Evolutionary conservation across 768 basidiomycete genomes (phyloP), one percentile per base, ranked within the genome.

Genomic region (Fomitopsis serialis): DNA sequence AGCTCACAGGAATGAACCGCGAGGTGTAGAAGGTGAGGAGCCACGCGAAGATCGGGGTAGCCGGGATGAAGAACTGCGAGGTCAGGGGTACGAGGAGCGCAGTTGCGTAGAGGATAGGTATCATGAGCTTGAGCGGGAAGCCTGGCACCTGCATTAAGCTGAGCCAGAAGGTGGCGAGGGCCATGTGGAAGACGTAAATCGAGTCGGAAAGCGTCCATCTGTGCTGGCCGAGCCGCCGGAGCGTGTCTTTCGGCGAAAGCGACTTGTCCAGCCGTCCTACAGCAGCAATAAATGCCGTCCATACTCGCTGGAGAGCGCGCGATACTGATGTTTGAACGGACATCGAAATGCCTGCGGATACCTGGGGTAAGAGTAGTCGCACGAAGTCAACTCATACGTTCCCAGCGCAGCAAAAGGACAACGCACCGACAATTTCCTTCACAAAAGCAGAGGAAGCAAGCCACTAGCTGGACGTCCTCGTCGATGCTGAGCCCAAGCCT

Each of bases 31-130:
- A 98, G 2, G 84, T 79, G 54, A 98, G 77, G 23, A 98, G 75
- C 83, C 89, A 98, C 10, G 83, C 75, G 60, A 96, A 84, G 42
- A 98, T 72, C 15, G 95, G 94, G 0, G 83, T 87, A 0, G 92
- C 95, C 0, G 93, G 92, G 36, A 92, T 48, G 73, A 97, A 87
- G 73, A 97, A 93, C 66, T 96, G 94, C 27, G 83, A 87, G 0
- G 94, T 94, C 51, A 94, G 74, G 0, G 95, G 95, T 44, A 97
- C 64, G 57, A 93, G 72, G 54, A 98, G 76, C 29, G 82, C 85
- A 47, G 78, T 62, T 52, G 70, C 63, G 72, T 89, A 95, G 19
- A 87, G 71, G 25, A 83, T 35, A 8, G 94, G 92, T 59, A 96
- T 90, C 45, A 77, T 53, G 40, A 96, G 79, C 64, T 95, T 94